These are phyloP conservation scores for Colletotrichum spaethianum DNA, from an alignment of 2,329 filamentous ascomycete species.

Conservation along the genomic window DNA sequence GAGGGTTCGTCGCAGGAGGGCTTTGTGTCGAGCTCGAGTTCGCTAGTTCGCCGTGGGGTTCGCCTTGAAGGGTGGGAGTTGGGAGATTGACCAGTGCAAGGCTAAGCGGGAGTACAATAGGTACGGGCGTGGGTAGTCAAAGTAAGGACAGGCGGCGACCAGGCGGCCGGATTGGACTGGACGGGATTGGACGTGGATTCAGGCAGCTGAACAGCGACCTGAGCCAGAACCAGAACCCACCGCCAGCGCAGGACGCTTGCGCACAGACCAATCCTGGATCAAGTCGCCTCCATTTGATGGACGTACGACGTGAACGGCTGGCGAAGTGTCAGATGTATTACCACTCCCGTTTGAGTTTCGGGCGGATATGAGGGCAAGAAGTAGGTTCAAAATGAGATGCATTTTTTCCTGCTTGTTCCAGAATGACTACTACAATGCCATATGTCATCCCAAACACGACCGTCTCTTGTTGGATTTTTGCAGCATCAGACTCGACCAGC, in stretches of 20 bases:
- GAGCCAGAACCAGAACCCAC: constrained; percentile 15
- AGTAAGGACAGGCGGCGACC: constrained; percentile 23
- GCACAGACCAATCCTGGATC: constrained; percentile 27
- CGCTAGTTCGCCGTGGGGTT: constrained; percentile 37
- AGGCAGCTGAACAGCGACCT: constrained; percentile 28
- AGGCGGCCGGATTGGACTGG: constrained; percentile 27
- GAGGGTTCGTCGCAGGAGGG: constrained; percentile 23
- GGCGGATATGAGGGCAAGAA: constrained; percentile 3
- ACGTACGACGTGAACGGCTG: constrained; percentile 31
- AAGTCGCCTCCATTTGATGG: constrained; percentile 23
- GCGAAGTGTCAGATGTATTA: constrained; percentile 31
- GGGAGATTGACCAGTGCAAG: constrained; percentile 32
- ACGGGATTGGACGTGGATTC: constrained; percentile 16
- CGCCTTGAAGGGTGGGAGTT: constrained; percentile 6
- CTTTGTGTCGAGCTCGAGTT: constrained; percentile 25
- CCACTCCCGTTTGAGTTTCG: constrained; percentile 32
- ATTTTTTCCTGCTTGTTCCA: background rate
- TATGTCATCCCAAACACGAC: background rate
- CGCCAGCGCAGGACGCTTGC: background rate
- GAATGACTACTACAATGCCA: background rate
- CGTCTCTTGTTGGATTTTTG: background rate
- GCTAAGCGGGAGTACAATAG: background rate
- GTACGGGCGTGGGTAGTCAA: constrained; percentile 22
- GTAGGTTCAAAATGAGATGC: background rate
- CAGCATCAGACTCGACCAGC: background rate